Conservation (phyloP, 2,329 filamentous ascomycete genomes). For the Xylariales sp. region DNA sequence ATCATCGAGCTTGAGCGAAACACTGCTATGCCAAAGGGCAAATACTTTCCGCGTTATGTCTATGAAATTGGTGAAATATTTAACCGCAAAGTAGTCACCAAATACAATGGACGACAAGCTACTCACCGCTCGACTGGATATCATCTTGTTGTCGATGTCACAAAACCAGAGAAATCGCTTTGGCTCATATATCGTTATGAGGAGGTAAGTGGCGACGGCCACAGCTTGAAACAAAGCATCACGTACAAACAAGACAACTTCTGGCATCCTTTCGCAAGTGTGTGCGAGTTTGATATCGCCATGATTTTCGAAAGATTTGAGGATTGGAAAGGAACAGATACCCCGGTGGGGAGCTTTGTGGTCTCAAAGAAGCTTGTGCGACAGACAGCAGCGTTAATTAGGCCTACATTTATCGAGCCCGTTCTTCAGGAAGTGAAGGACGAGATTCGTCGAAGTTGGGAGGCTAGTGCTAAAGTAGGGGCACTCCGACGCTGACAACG, state of each 20-base stretch:
- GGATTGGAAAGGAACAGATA: conserved; percentile 38
- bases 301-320: conserved; percentile 39
- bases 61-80: conserved; percentile 42
- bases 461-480: conserved; percentile 14
- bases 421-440: conserved; percentile 37
- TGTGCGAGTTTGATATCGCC: conserved; percentile 39
- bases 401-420: conserved; percentile 39
- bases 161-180: conserved; percentile 39
- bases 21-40: conserved; percentile 30
- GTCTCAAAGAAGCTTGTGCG: conserved; percentile 37
- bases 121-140: conserved; percentile 41
- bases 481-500: conserved; percentile 13
- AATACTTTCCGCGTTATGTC: conserved; percentile 39
- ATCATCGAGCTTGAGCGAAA: conserved; percentile 38
- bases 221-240: conserved; percentile 35
- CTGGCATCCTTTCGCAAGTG: conserved; percentile 40
- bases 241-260: conserved; percentile 40
- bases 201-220: conserved; percentile 30
- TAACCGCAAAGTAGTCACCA: conserved; percentile 36
- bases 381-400: conserved; percentile 35
- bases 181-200: conserved; percentile 41
- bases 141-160: conserved; percentile 40
- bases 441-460: conserved; percentile 38
- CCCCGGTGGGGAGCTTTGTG: conserved; percentile 30
- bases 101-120: conserved; percentile 35